phyloP scores from a whole-genome alignment of 345 rosid genomes.

The Camelina hispida region DNA sequence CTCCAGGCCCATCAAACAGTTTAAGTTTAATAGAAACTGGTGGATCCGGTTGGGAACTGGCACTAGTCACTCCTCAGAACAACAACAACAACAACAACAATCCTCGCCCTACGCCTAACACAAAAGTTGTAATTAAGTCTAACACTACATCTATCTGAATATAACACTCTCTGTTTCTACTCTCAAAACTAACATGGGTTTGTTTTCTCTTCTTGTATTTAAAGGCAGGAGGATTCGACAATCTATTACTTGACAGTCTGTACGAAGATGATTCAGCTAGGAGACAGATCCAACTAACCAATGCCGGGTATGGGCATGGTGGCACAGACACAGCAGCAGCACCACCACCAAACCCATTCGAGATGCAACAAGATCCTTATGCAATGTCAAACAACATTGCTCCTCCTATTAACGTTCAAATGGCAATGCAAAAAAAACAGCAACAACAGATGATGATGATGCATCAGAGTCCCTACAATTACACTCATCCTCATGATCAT shows the following conservation, averaged over 20 bases:
- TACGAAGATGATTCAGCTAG: conserved; percentile 88
- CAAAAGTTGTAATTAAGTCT: conserved; percentile 66
- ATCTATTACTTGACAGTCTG: conserved; percentile 85
- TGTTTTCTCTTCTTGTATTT: conserved; percentile 8
- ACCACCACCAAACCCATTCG: conserved; percentile 64
- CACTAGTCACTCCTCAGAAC: conserved; percentile 88
- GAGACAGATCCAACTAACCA: conserved; percentile 72
- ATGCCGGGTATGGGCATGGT: conserved; percentile 79
- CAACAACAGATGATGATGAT: conserved; percentile 48
- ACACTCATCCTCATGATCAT: conserved; percentile 26
- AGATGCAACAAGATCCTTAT: conserved; percentile 75
- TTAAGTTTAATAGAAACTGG: conserved; percentile 52
- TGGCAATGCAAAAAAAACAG: conserved; percentile 73
- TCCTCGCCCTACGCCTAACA: conserved; percentile 48
- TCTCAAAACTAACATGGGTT: conserved; percentile 4
- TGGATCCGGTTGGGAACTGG: conserved; percentile 94
- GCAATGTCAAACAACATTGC: conserved; percentile 67
- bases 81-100: conserved; percentile 56
- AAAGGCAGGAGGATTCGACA: conserved; percentile 95
- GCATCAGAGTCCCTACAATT: conserved; percentile 45
- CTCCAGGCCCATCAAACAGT: conserved; percentile 52
- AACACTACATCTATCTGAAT: not conserved
- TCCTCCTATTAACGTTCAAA: conserved; percentile 83
- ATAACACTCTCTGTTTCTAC: not conserved
- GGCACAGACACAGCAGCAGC: conserved; percentile 38